These are phyloP conservation scores for Chaetothyriales sp. DNA, from an alignment of 2,329 filamentous ascomycete genomes.

Conservation along the genomic window DNA sequence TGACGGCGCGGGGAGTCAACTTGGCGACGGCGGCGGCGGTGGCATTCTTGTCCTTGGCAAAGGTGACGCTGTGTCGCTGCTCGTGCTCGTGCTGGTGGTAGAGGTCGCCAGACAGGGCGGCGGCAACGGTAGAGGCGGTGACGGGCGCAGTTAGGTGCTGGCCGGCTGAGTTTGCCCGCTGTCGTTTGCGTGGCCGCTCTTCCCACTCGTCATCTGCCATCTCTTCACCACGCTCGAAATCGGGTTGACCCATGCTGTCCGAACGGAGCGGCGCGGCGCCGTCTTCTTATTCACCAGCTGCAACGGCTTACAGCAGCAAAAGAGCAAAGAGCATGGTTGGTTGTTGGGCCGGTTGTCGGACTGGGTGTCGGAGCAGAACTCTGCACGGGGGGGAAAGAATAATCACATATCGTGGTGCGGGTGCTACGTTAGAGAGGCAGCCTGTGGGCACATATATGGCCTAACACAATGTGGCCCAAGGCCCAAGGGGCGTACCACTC, in stretches of 20 bases:
- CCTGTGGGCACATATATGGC: neutral
- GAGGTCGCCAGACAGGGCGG: constrained; percentile 4
- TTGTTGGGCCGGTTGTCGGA: neutral
- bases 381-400: too few species aligned
- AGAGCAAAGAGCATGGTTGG: neutral
- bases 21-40: constrained; percentile 36
- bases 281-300: neutral
- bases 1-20: constrained; percentile 61
- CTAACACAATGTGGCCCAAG: too few species aligned
- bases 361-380: neutral
- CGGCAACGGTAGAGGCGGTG: constrained; percentile 5
- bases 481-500: neutral
- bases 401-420: too few species aligned
- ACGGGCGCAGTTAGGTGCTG: constrained; percentile 12
- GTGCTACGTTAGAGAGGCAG: neutral
- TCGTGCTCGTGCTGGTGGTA: constrained; percentile 6
- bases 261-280: neutral
- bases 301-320: neutral
- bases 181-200: constrained; percentile 10
- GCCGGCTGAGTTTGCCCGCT: constrained; percentile 5
- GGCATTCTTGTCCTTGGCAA: constrained; percentile 22
- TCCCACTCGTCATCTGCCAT: constrained; percentile 9
- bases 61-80: constrained; percentile 5
- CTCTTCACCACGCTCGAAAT: neutral
- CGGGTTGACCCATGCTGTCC: neutral